Conservation (phyloP, 1,284 basidiomycete species). For the Spongiforma sp. region DNA sequence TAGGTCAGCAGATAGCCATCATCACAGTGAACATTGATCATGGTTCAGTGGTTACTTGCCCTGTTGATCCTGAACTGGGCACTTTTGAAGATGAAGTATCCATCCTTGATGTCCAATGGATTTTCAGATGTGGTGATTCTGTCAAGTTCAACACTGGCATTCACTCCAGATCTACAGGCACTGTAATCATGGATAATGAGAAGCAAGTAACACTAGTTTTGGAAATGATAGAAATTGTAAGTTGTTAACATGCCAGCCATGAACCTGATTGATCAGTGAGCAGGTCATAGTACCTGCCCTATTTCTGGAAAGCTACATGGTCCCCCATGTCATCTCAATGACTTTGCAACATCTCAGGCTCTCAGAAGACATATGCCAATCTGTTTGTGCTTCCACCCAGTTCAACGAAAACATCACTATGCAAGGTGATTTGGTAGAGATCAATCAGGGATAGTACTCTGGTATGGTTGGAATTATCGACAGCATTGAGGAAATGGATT, state of each 20-base stretch:
- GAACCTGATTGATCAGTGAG: not conserved
- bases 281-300: not conserved
- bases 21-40: not conserved
- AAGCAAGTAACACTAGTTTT: not conserved
- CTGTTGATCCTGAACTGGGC: not conserved
- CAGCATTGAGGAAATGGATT: too few relatives aligned
- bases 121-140: not conserved
- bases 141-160: constrained; percentile 1
- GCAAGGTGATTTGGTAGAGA: too few relatives aligned
- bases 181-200: not conserved
- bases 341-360: too few relatives aligned
- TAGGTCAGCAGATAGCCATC: not conserved
- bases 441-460: too few relatives aligned
- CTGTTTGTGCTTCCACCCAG: too few relatives aligned
- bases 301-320: not conserved
- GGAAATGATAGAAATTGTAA: not conserved
- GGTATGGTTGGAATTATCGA: too few relatives aligned
- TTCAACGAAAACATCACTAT: too few relatives aligned
- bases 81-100: not conserved
- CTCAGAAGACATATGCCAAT: too few relatives aligned
- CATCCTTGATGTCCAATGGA: not conserved
- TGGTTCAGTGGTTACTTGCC: not conserved
- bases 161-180: not conserved
- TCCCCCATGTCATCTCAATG: too few relatives aligned
- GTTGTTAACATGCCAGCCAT: not conserved